Evolutionary conservation across 495 filamentous ascomycete species (phyloP), one percentile per base, ranked within the genome.

Genomic region (Neurospora sp.): DNA sequence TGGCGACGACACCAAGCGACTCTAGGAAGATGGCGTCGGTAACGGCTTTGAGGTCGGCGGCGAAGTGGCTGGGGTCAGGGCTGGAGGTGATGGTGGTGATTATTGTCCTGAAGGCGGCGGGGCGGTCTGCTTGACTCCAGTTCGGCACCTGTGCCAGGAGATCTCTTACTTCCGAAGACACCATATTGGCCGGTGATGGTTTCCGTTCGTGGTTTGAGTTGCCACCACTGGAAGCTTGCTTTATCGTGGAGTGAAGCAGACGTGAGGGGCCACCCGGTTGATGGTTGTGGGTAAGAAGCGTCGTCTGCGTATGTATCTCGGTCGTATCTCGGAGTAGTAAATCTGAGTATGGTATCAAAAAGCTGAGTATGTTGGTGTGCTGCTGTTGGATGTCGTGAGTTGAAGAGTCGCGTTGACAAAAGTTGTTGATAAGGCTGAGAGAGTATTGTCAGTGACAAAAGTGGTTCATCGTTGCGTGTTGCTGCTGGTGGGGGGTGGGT

Each of bases 1-100:
- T 89, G 31, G 88, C 86, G 22, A 97, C 91, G 73, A 97, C 89
- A 73, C 93, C 92, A 61, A 95, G 83, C 61, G 84, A 84, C 73
- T 91, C 88, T 74, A 80, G 85, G 73, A 96, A 87, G 39, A 96
- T 83, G 20, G 89, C 88, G 76, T 91, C 86, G 44, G 91, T 84
- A 75, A 92, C 91, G 74, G 88, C 89, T 42, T 84, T 89, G 41
- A 97, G 84, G 80, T 94, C 90, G 73, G 85, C 78, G n/a, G 87
- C 78, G 11, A 91, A 80, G 69, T 86, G 84, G 40, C 84, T 78
- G 39, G 86, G 82, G n/a, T 86, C 75, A 8, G 90, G 87, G 71
- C 81, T 79, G 14, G 85, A 79, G 71, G 90, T 82, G 79, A 94
- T 90, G 71, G 87, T 84, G 72, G 81, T 72, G 79, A 97, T 88